Evolutionary conservation across 1,284 basidiomycete species (phyloP), one percentile per base, ranked within the genome.

Genomic region (Melampsora larici-populina): DNA sequence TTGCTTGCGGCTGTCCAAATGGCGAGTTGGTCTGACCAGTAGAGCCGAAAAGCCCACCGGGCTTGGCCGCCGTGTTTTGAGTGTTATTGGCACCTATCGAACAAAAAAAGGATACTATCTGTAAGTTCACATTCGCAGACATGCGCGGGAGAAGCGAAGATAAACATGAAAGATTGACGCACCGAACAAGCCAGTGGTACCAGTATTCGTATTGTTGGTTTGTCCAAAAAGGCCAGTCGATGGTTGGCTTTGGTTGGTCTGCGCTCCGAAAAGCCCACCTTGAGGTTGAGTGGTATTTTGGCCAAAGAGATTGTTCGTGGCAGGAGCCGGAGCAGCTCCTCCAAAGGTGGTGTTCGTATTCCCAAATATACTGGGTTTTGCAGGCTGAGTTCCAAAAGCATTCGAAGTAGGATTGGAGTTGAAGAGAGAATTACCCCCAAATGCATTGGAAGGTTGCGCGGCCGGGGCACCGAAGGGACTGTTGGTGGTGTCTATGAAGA

Each of bases 291-390:
- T 49, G 24, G 31, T 77, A 36, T 77, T 77, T 46, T 40, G 36
- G n/a, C 75, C 75, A 51, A 78, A 78, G 29, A 78, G 40, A 31
- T 78, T 78, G 55, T 70, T 78, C 29, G 68, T 67, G 51, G 75
- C 58, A 55, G 68, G 75, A 33, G 67, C 48, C 9, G 68, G 40
- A 43, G 67, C 26, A 18, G 40, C 48, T 15, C 68, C 62, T 15
- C 75, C 75, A 51, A 78, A 70, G 31, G 75, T 51, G 68, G 43
- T 43, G n/a, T 63, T 68, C 18, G 75, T 48, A 43, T 48, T 55
- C 33, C 75, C 75, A 70, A 78, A 78, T 15, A 78, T 78, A 17
- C 49, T 70, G n/a, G 75, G 67, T 58, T 78, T 78, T 33, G 75
- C 68, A 29, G 75, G 60, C 63, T 70, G 60, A 9, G 67, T 43